These are phyloP conservation scores for Cladosporium sp. DNA, from an alignment of 2,329 filamentous ascomycete species.

Conservation along the genomic window DNA sequence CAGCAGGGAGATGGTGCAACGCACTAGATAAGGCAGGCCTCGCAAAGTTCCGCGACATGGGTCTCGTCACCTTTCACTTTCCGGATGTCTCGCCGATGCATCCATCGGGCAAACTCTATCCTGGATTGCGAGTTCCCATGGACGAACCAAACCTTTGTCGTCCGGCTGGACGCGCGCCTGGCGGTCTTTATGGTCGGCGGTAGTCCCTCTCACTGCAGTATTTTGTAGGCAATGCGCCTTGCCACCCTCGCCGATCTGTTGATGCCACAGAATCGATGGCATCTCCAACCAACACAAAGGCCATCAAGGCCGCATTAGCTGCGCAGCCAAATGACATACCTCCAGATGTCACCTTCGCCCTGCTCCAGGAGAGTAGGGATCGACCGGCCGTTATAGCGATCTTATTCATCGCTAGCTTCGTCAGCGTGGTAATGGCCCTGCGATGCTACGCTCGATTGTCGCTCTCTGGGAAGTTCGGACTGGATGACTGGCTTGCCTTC, in stretches of 20 bases:
- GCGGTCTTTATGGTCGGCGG: no score
- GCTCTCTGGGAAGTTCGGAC: constrained; percentile 33
- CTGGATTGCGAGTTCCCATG: no score
- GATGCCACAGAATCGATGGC: constrained; percentile 2
- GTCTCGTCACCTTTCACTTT: no score
- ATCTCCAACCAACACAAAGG: constrained; percentile 10
- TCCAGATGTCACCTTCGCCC: constrained; percentile 28
- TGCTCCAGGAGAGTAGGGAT: constrained; percentile 35
- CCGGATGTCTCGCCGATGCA: no score
- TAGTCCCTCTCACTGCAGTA: no score
- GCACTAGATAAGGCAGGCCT: no score
- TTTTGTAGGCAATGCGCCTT: constrained; percentile 7
- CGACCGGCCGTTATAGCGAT: constrained; percentile 36
- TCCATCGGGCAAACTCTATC: no score
- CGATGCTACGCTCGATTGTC: constrained; percentile 33
- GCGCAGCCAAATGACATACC: constrained; percentile 30
- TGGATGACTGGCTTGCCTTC: constrained; percentile 36
- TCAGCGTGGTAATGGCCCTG: constrained; percentile 31
- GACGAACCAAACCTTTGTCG: no score
- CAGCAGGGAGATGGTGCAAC: no score
- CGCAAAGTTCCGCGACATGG: no score
- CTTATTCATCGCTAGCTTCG: constrained; percentile 33
- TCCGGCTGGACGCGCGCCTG: no score
- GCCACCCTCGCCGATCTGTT: not conserved
- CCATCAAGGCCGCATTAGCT: constrained; percentile 5